phyloP scores from a whole-genome alignment of 1,284 basidiomycete genomes.

The Ceratobasidium sp. region DNA sequence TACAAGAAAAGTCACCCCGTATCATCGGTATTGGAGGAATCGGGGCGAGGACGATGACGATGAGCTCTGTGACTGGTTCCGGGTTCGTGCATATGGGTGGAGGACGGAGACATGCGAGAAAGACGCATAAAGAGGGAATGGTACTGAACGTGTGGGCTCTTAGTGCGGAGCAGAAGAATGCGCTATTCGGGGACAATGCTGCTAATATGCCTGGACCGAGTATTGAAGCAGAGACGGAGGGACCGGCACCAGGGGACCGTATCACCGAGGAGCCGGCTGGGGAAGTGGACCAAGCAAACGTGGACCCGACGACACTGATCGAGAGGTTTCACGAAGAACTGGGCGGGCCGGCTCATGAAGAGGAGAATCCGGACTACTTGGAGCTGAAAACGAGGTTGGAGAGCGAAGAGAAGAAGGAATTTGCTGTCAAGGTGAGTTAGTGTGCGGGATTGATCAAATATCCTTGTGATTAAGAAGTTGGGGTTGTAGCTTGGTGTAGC shows the following conservation, averaged over 20 bases:
- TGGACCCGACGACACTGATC: constrained; percentile 20
- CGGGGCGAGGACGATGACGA: constrained; percentile 16
- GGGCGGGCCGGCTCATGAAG: constrained; percentile 30
- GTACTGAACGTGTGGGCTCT: constrained; percentile 39
- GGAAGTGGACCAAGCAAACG: too few relatives aligned
- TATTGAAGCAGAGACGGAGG: neutral
- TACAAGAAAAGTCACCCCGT: neutral
- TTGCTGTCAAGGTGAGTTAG: constrained; percentile 63
- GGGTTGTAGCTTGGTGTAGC: constrained; percentile 61
- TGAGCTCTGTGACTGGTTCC: neutral
- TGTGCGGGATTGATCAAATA: neutral
- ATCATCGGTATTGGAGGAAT: neutral
- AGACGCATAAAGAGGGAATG: neutral
- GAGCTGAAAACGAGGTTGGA: constrained; percentile 55
- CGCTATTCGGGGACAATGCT: constrained; percentile 31
- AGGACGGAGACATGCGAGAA: neutral
- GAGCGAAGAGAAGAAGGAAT: constrained; percentile 65
- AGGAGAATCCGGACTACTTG: constrained; percentile 36
- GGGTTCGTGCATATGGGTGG: neutral
- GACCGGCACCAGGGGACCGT: neutral
- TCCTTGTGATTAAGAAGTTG: neutral
- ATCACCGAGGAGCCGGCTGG: neutral
- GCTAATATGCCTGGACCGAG: neutral
- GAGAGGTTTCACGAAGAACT: constrained; percentile 34
- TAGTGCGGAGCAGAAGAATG: constrained; percentile 18